Conservation (phyloP, 352 stramenopile species). For the Phytophthora melonis region DNA sequence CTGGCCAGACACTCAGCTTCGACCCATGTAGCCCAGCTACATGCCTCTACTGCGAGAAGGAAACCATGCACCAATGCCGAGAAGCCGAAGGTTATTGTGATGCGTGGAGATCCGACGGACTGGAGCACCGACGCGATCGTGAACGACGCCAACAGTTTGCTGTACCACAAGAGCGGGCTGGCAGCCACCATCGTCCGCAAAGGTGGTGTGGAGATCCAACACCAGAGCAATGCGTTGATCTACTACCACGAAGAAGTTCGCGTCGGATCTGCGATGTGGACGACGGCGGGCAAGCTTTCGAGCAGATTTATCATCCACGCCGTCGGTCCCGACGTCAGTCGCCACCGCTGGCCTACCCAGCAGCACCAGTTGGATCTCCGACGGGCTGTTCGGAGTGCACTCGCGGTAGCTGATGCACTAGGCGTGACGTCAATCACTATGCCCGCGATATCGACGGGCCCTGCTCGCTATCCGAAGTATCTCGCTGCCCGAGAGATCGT, state of each 20-base stretch:
- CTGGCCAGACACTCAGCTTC: neutral
- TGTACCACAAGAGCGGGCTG: constrained; percentile 40
- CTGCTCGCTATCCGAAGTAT: constrained; percentile 51
- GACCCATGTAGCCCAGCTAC: neutral
- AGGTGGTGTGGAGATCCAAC: constrained; percentile 42
- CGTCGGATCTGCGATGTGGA: constrained; percentile 47
- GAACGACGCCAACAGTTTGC: constrained; percentile 41
- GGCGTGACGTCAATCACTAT: constrained; percentile 43
- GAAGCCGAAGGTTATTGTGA: constrained; percentile 35
- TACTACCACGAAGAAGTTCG: constrained; percentile 29
- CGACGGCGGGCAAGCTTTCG: constrained; percentile 37
- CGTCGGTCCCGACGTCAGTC: constrained; percentile 40
- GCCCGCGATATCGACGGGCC: constrained; percentile 49
- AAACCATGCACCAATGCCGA: neutral
- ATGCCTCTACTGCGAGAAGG: neutral
- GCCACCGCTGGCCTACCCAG: constrained; percentile 9
- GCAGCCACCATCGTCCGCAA: constrained; percentile 36
- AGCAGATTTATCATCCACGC: constrained; percentile 51
- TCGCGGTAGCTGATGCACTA: constrained; percentile 35
- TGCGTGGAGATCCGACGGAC: constrained; percentile 48
- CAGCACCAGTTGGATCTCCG: constrained; percentile 19
- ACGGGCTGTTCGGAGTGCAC: constrained; percentile 24
- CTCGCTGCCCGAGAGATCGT: constrained; percentile 51
- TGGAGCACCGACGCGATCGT: constrained; percentile 52
- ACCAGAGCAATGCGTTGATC: constrained; percentile 39